A percentile compares a stretch with the other conserved stretches of the same genome.
phyloP scores from a whole-genome alignment of 495 filamentous ascomycete species.

The Geoglossum glabrum region DNA sequence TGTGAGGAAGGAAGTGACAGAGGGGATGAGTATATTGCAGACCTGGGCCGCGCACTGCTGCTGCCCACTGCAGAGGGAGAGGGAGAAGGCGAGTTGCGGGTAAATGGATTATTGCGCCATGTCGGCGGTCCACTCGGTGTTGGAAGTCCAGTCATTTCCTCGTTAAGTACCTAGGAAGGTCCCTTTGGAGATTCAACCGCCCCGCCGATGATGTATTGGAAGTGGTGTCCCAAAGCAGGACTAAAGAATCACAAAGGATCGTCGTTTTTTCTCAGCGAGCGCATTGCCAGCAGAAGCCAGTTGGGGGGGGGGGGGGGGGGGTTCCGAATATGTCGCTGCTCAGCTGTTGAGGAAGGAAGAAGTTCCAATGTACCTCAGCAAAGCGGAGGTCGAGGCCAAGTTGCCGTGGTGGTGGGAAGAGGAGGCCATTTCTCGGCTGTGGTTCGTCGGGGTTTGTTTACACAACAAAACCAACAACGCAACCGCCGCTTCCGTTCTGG shows the following conservation, averaged over 20 bases:
- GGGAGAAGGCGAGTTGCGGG: slow-evolving; percentile 33
- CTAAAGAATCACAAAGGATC: background rate
- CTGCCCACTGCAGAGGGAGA: slow-evolving; percentile 37
- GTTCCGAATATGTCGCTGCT: background rate
- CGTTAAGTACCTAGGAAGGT: background rate
- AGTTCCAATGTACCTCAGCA: too few relatives aligned
- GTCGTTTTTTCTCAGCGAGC: background rate
- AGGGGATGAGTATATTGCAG: slow-evolving; percentile 42
- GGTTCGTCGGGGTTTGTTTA: background rate
- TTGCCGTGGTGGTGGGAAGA: background rate
- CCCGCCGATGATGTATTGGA: too few relatives aligned
- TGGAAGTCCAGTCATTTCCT: slow-evolving; percentile 20
- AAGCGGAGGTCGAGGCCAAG: too few relatives aligned
- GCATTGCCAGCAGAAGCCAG: background rate
- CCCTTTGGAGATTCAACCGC: too few relatives aligned
- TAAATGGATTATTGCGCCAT: slow-evolving; percentile 62
- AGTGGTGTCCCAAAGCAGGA: too few relatives aligned
- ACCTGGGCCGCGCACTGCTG: slow-evolving; percentile 43
- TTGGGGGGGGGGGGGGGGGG: background rate
- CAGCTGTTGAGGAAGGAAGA: too few relatives aligned
- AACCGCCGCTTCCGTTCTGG: too few relatives aligned
- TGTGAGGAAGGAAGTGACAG: slow-evolving; percentile 13
- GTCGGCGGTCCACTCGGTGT: slow-evolving; percentile 16
- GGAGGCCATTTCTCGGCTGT: background rate
- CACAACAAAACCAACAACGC: background rate